phyloP scores from a whole-genome alignment of 2,329 filamentous ascomycete species.

The Phialocephala subalpina region DNA sequence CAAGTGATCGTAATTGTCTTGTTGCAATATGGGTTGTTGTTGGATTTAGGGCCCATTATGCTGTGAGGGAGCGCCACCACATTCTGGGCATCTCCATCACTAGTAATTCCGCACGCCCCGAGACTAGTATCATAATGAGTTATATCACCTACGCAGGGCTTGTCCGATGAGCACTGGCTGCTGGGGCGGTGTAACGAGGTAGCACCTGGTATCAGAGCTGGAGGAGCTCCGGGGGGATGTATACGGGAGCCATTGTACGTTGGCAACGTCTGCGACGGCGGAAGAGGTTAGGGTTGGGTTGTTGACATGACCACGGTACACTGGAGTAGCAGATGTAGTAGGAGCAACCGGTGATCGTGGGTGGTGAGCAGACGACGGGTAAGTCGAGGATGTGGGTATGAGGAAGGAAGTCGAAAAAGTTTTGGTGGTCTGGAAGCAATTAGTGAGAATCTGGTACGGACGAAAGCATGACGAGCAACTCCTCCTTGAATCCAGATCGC shows the following conservation, averaged over 20 bases:
- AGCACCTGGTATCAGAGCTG: slow-evolving; percentile 33
- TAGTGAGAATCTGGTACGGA: slow-evolving; percentile 13
- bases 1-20: slow-evolving; percentile 69
- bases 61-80: slow-evolving; percentile 74
- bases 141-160: slow-evolving; percentile 65
- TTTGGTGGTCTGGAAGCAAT: slow-evolving; percentile 12
- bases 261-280: slow-evolving; percentile 6
- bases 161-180: slow-evolving; percentile 44
- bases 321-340: slow-evolving; percentile 13
- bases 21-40: slow-evolving; percentile 75
- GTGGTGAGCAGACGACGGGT: slow-evolving; percentile 8
- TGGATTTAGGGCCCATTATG: slow-evolving; percentile 70
- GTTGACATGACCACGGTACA: slow-evolving; percentile 8
- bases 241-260: slow-evolving; percentile 5
- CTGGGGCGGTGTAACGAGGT: slow-evolving; percentile 24
- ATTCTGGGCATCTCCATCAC: slow-evolving; percentile 61
- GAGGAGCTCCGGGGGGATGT: slow-evolving; percentile 21
- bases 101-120: slow-evolving; percentile 72
- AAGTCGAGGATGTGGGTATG: slow-evolving; percentile 7
- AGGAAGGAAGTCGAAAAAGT: slow-evolving; percentile 8
- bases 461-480: slow-evolving; percentile 9
- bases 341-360: slow-evolving; percentile 8
- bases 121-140: slow-evolving; percentile 78
- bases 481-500: slow-evolving; percentile 10
- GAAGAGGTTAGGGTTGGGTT: slow-evolving; percentile 12